Evolutionary conservation across 768 basidiomycete genomes (phyloP), one percentile per base, ranked within the genome.

Genomic region (Xanthoconium stramineum): DNA sequence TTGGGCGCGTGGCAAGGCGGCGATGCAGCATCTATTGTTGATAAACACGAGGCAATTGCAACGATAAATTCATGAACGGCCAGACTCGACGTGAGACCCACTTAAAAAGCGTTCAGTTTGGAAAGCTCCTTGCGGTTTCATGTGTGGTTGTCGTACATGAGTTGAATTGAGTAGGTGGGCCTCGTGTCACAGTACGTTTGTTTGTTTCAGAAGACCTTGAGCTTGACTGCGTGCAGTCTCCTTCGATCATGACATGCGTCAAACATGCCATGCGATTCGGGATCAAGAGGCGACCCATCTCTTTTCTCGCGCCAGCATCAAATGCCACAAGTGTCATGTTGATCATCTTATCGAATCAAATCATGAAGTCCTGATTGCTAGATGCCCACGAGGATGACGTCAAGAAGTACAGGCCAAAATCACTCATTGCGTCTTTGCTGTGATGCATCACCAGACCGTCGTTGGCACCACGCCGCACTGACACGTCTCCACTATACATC

Each of bases 11-110:
- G 68, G 56, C 54, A 66, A 42, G 68, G 57, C 60, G 30, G 51
- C 61, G 57, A 59, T 15, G 40, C 49, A 54, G 15, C 49, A 58
- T 62, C 58, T 46, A 35, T 32, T 49, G 32, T 59, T 55, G 68
- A 63, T 68, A 59, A 50, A 56, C 67, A 68, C 47, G 67, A 65
- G 65, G 65, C 59, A 49, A 15, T 29, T n/a, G 36, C 47, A 55
- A 49, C 52, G 30, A 46, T 33, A 15, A 35, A 53, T 52, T 17
- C 29, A 42, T 55, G 36, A 35, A 32, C 51, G 29, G 33, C 20
- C 33, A n/a, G 45, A 52, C 12, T 53, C 59, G 6, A 49, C 6
- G 37, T 30, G 37, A 29, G 42, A 46, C 13, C 37, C 49, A 32
- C 47, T 43, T 40, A 44, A 37, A 28, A 9, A 38, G 32, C 13